A percentile compares a stretch with the other conserved stretches of the same genome.
Conservation (phyloP, 768 basidiomycete species). For the Boletellus sp. region DNA sequence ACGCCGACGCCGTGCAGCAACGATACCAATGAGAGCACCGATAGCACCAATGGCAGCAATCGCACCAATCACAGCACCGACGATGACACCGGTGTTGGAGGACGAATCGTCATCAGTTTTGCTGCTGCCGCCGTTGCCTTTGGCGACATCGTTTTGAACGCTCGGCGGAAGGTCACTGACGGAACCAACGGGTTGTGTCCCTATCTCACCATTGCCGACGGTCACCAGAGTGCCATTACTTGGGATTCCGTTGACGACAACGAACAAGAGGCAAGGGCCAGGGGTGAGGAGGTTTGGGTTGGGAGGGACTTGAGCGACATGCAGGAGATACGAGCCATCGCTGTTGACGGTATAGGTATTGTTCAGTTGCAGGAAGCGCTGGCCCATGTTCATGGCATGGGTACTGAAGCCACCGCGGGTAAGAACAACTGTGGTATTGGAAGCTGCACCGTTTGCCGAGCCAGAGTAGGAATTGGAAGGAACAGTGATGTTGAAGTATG, state of each 20-base stretch:
- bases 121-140: constrained; percentile 27
- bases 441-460: constrained; percentile 62
- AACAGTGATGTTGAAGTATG: constrained; percentile 72
- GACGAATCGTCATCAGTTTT: constrained; percentile 20
- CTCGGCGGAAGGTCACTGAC: constrained; percentile 30
- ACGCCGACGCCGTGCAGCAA: constrained; percentile 49
- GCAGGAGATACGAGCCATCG: constrained; percentile 73
- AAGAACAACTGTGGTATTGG: constrained; percentile 74
- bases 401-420: constrained; percentile 83
- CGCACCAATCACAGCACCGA: constrained; percentile 30
- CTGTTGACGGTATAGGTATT: constrained; percentile 78
- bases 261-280: constrained; percentile 82
- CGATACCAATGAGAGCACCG: constrained; percentile 41
- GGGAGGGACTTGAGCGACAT: constrained; percentile 79
- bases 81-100: constrained; percentile 22
- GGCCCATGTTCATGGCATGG: constrained; percentile 88
- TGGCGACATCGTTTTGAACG: constrained; percentile 41
- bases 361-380: constrained; percentile 80
- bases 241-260: constrained; percentile 82
- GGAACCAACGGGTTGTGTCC: constrained; percentile 51
- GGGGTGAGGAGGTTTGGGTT: constrained; percentile 87
- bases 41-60: constrained; percentile 30
- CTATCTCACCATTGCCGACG: constrained; percentile 77
- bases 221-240: constrained; percentile 73
- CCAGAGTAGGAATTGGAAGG: constrained; percentile 64